Percentiles rank a stretch among this genome's conserved stretches.
phyloP scores from a whole-genome alignment of 2,329 filamentous ascomycete genomes.

The Monilinia fructicola region DNA sequence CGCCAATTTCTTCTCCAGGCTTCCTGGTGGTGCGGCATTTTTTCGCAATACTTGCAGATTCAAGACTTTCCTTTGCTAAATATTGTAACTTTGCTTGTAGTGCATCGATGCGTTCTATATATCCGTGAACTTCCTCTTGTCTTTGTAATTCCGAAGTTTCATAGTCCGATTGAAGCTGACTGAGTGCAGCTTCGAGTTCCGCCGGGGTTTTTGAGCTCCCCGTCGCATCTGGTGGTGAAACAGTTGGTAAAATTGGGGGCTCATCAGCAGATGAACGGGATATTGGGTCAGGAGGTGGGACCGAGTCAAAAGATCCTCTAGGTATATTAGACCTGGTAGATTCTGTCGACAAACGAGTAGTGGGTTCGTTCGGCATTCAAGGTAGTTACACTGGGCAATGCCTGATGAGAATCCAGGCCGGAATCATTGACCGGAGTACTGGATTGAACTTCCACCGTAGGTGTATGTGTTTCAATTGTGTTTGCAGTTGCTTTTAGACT shows the following conservation, averaged over 20 bases:
- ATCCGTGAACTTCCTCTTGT: conserved; percentile 78
- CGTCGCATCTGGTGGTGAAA: conserved; percentile 8
- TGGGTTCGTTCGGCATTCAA: conserved; percentile 33
- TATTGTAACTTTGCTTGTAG: conserved; percentile 90
- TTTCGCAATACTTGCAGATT: conserved; percentile 70
- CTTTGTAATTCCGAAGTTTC: conserved; percentile 48
- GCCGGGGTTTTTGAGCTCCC: conserved; percentile 27
- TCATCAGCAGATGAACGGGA: conserved; percentile 39
- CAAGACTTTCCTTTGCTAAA: conserved; percentile 74
- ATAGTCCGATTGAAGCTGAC: conserved; percentile 41
- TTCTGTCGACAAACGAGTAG: conserved; percentile 36
- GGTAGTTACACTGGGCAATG: conserved; percentile 25
- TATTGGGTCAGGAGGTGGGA: conserved; percentile 28
- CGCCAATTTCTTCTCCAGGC: conserved; percentile 73
- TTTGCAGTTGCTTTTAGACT: not conserved
- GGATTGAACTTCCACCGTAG: conserved; percentile 28
- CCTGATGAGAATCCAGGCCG: conserved; percentile 11
- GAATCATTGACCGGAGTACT: conserved; percentile 19
- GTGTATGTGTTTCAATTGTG: conserved; percentile 17
- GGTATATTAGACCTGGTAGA: conserved; percentile 34
- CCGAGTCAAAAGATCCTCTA: conserved; percentile 33
- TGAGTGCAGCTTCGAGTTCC: conserved; percentile 45
- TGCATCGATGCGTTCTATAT: conserved; percentile 88
- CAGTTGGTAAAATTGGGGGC: conserved; percentile 25
- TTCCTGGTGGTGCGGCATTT: conserved; percentile 61